Base-by-base conservation (phyloP, 2,329 filamentous ascomycete species). In the Aspergillus sp. region DNA sequence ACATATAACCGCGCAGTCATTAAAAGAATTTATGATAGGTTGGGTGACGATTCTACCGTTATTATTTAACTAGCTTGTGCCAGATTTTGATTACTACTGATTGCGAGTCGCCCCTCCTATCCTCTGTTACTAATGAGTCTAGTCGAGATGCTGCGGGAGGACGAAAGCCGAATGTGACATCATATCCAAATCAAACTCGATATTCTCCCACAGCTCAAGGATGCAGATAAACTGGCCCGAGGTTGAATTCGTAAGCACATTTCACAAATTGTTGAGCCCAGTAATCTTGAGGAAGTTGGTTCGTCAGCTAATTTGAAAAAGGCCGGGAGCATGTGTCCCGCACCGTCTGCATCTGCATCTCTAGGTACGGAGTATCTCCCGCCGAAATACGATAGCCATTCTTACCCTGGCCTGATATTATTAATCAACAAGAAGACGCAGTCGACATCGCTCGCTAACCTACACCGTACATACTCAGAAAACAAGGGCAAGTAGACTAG, bases 1-100 rank as follows among this genome's bases (percentile, higher is more conserved):
- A 66, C 71, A 73, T 73, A 64, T 59, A 67, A 49, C 12, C 17
- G n/a, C 22, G 20, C 33, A 45, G 8, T 27, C 17, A 22, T 19
- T 40, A 15, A 17, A 41, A 49, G 20, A 56, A 27, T 45, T 20
- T 34, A 50, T 17, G 7, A 46, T 22, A 13, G n/a, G 30, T 13
- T 51, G 19, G 13, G 13, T 1, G 30, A 9, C 4, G 27, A 40
- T 8, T n/a, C n/a, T 27, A 51, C 42, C n/a, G 19, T 11, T n/a
- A 20, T 20, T 20, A 30, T 9, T 33, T 30, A 9, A 30, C 24
- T 22, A 17, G 22, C 20, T 19, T 41, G 22, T 27, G 17, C 11
- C 8, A 22, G 19, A 15, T 27, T 17, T 11, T 44, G 44, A 49
- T 44, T n/a, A 49, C 24, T n/a, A 49, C 24, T 30, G 37, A 42